Evolutionary conservation across 2,329 filamentous ascomycete species (phyloP), one percentile per base, ranked within the genome.

Genomic region (Raffaelea ambrosiae): DNA sequence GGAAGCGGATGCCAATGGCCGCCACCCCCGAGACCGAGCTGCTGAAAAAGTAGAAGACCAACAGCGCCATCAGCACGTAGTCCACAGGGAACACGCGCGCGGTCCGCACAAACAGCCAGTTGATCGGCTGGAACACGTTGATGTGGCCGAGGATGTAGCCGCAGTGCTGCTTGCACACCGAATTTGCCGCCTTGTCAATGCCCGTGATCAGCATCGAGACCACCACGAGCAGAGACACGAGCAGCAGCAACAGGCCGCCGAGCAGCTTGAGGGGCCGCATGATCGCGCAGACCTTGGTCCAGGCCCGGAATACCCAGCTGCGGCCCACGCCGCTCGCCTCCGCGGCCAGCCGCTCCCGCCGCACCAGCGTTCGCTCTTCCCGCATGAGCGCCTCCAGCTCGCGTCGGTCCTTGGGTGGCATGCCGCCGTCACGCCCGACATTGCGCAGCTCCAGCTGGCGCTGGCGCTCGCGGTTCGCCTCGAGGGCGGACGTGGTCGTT

Each of bases 111-210:
- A 95, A 80, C 49, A 95, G 72, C 78, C 84, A 95, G 69, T 98
- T 97, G 61, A 96, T 73, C 1, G 93, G 93, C 63, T 98, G 93
- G 72, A 96, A 95, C 57, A 97, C 82, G 63, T 94, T 88, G 63
- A 94, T 86, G 60, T 73, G 76, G 40, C 83, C 88, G 4, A 98
- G 76, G 44, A 97, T 86, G 66, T 96, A 98, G 53, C 93, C 93
- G 62, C 93, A 98, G 57, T 81, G 83, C 50, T 82, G 73, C 64
- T 93, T 91, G 77, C 93, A 98, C 53, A 94, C 71, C 3, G 90
- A 96, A 70, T 97, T 96, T 65, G 86, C 90, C 33, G 89, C 88
- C 70, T 97, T 97, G 76, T 98, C 93, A 59, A 97, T 89, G 55
- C 83, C 86, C 0, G 91, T 97, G 61, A 97, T 86, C 56, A 97